Conservation (phyloP, 2,329 filamentous ascomycete species). For the Colletotrichum sp. region DNA sequence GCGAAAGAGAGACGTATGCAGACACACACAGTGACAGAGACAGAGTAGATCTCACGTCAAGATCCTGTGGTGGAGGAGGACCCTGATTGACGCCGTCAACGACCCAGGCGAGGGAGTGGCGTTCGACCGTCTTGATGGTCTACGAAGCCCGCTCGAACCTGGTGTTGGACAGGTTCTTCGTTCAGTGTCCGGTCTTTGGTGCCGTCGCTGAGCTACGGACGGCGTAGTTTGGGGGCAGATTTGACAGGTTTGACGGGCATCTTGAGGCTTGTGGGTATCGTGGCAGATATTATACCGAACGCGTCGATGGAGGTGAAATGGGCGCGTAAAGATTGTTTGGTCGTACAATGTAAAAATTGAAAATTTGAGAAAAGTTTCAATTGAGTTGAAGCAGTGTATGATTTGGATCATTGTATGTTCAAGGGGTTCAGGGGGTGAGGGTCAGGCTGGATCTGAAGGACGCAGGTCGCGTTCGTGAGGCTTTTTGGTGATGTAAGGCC, state of each 20-base stretch:
- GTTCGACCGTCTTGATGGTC: neutral
- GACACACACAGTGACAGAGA: neutral
- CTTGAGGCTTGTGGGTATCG: neutral
- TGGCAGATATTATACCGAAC: neutral
- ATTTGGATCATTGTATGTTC: neutral
- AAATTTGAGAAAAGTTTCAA: neutral
- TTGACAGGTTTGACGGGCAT: neutral
- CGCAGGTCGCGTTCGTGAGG: neutral
- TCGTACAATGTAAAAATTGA: neutral
- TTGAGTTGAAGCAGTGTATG: fast-evolving
- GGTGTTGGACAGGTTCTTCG: neutral
- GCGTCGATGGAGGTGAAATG: neutral
- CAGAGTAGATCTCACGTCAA: neutral
- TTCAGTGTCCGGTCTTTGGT: neutral
- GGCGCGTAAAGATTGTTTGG: fast-evolving
- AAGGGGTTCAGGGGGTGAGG: neutral
- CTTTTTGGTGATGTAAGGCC: neutral
- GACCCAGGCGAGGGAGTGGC: neutral
- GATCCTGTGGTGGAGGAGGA: neutral
- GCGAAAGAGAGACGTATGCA: neutral
- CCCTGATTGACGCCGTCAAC: neutral
- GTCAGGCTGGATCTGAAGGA: neutral
- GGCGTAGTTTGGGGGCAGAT: neutral
- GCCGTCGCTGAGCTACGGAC: neutral
- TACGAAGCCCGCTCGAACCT: neutral